Base-by-base conservation (phyloP, 2,329 filamentous ascomycete species). In the Neofusicoccum kwambonambiense region DNA sequence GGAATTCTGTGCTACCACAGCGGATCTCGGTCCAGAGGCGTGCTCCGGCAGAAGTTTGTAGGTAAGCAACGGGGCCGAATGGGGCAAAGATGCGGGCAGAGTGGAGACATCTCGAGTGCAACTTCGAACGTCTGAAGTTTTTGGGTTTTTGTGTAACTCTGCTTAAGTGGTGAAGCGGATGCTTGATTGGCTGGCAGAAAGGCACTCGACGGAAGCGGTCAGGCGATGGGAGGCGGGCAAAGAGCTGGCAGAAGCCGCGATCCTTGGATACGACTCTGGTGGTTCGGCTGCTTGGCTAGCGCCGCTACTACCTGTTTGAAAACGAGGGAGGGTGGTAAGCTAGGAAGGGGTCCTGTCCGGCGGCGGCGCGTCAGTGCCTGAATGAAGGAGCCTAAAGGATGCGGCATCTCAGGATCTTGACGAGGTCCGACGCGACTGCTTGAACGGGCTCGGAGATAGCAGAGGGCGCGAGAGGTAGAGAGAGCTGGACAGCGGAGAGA, bases 141-240 rank as follows among this genome's bases (percentile, higher is more conserved):
- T 64, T 64, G 44, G 51, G 52, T 56, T 64, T 63, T 64, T 58
- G 62, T 58, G 62, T 58, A 64, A 64, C 62, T 58, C 35, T 45
- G 44, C 62, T 57, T 44, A 27, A 64, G 19, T 50, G 34, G 22
- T 17, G 31, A 44, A 3, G 8, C 15, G n/a, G 39, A 7, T 42
- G 42, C 9, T 27, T 58, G 52, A 58, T 58, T 41, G 51, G 52
- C 19, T 41, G 22, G 54, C 22, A 44, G 41, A 44, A 44, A 39
- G 22, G 62, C 22, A 27, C 41, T 27, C 22, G 61, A 56, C 61
- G 61, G 50, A 39, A 64, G 12, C 42, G 49, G 51, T 17, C 54
- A 58, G 37, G 52, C 52, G 35, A 42, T 17, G 12, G 44, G 35
- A 31, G n/a, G n/a, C 37, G 7, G 27, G 35, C 17, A 19, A 34